phyloP scores from a whole-genome alignment of 1,139 yeast species.

The Hemisphaericaspora xylofermentans region DNA sequence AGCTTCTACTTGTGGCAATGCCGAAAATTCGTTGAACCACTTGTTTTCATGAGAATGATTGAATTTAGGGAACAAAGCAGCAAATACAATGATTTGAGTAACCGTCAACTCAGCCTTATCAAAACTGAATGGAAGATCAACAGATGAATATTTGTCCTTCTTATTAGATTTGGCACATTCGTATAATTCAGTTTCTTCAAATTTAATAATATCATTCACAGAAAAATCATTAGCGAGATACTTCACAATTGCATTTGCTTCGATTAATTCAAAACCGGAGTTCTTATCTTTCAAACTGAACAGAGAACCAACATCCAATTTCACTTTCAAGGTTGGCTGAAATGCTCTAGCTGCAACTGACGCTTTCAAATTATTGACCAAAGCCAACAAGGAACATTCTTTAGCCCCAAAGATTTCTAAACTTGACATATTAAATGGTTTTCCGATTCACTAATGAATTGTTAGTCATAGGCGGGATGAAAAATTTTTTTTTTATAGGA shows the following conservation, averaged over 20 bases:
- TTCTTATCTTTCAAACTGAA: conserved; percentile 34
- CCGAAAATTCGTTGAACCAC: conserved; percentile 47
- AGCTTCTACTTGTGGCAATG: conserved; percentile 32
- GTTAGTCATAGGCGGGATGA: background rate
- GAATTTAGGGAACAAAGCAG: conserved; percentile 41
- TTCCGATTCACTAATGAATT: background rate
- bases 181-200: conserved; percentile 36
- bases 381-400: conserved; percentile 37
- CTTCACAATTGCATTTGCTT: conserved; percentile 81
- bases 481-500: background rate
- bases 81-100: conserved; percentile 47
- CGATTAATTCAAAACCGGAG: conserved; percentile 55
- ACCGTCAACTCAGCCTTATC: conserved; percentile 27
- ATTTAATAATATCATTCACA: conserved; percentile 20
- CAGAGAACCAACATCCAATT: conserved; percentile 24
- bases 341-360: conserved; percentile 50
- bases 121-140: conserved; percentile 14
- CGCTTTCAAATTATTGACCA: conserved; percentile 60
- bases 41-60: conserved; percentile 19
- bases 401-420: conserved; percentile 42
- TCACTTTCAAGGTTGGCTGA: conserved; percentile 31
- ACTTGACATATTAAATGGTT: conserved; percentile 13
- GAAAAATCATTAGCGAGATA: conserved; percentile 55
- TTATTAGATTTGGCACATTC: conserved; percentile 31
- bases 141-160: conserved; percentile 20